phyloP scores from a whole-genome alignment of 345 rosid species.

The Hypericum perforatum region DNA sequence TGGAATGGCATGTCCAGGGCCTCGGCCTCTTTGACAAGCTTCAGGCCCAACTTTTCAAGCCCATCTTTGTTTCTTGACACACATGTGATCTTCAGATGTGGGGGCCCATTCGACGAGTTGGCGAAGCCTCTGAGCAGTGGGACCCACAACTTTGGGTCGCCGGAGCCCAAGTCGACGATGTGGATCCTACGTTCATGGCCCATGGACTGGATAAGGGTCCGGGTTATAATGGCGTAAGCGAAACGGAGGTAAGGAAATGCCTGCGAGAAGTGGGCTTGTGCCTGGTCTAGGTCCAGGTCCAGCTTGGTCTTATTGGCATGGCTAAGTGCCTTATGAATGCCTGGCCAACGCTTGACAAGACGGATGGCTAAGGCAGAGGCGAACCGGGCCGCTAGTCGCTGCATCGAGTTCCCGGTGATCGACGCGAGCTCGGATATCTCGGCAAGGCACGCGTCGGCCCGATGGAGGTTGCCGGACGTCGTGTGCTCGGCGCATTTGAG shows the following conservation, averaged over 20 bases:
- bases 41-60: constrained; percentile 27
- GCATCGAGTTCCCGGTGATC: constrained; percentile 39
- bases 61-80: constrained; percentile 8
- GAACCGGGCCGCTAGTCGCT: constrained; percentile 33
- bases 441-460: constrained; percentile 30
- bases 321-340: constrained; percentile 33
- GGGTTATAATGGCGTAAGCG: constrained; percentile 19
- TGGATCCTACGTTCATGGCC: constrained; percentile 25
- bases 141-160: constrained; percentile 30
- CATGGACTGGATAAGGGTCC: constrained; percentile 21
- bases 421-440: constrained; percentile 37
- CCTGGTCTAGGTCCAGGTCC: neutral
- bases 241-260: constrained; percentile 28
- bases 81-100: constrained; percentile 35
- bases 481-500: constrained; percentile 35
- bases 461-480: constrained; percentile 40
- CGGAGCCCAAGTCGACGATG: constrained; percentile 36
- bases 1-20: constrained; percentile 30
- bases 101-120: constrained; percentile 14
- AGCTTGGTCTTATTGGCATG: constrained; percentile 4
- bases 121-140: constrained; percentile 29
- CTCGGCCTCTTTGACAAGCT: constrained; percentile 37
- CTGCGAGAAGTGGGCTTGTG: constrained; percentile 13
- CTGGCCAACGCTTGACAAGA: constrained; percentile 42
- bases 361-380: constrained; percentile 39